These are phyloP conservation scores for Sporobolomyces roseus DNA, from an alignment of 768 basidiomycete species.

Conservation along the genomic window DNA sequence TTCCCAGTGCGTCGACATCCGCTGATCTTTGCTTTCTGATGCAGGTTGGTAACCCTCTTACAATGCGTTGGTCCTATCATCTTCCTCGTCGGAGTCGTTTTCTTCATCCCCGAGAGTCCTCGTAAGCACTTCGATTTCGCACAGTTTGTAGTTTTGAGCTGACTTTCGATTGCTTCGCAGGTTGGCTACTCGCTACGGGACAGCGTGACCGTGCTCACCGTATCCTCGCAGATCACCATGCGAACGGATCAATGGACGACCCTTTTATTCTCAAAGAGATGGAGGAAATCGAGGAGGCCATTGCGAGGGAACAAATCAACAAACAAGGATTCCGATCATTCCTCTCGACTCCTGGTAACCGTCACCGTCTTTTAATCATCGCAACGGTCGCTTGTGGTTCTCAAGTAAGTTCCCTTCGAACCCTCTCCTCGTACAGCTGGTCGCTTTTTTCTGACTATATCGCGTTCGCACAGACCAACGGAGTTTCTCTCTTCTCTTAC, in stretches of 20 bases:
- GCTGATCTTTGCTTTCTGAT: slow-evolving; percentile 41
- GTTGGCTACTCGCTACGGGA: slow-evolving; percentile 70
- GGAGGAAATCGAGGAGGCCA: slow-evolving; percentile 50
- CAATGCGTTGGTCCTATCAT: slow-evolving; percentile 67
- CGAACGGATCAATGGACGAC: slow-evolving; percentile 58
- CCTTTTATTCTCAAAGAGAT: slow-evolving; percentile 50
- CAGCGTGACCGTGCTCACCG: slow-evolving; percentile 63
- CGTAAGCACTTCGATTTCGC: slow-evolving; percentile 49
- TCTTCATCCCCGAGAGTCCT: slow-evolving; percentile 73
- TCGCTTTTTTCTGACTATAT: no score
- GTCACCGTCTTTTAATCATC: slow-evolving; percentile 16
- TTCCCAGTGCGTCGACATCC: no score
- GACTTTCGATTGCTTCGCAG: neutral
- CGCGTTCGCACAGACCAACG: no score
- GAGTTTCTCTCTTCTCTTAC: slow-evolving; percentile 34
- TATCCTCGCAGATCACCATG: slow-evolving; percentile 78
- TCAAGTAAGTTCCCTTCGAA: no score
- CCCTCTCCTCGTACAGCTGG: no score
- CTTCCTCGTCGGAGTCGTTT: slow-evolving; percentile 53
- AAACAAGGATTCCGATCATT: slow-evolving; percentile 15
- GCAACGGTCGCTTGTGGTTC: slow-evolving; percentile 6
- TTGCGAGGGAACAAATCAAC: slow-evolving; percentile 44
- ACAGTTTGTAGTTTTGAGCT: neutral
- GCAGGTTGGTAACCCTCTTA: slow-evolving; percentile 64
- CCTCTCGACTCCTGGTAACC: slow-evolving; percentile 27